These are phyloP conservation scores for Talaromyces trachyspermus DNA, from an alignment of 495 filamentous ascomycete species.

Conservation along the genomic window DNA sequence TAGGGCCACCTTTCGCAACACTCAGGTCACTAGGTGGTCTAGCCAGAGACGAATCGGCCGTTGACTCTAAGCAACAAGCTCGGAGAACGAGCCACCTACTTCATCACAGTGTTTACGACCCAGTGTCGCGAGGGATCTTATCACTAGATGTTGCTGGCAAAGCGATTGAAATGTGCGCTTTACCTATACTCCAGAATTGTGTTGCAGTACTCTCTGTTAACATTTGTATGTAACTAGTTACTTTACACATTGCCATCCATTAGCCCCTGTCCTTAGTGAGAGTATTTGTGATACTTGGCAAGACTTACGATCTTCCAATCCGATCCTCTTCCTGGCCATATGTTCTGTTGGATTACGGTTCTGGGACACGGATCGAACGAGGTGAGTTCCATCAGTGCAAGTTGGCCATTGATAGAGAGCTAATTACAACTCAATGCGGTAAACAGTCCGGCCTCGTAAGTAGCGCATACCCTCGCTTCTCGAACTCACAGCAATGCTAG, in stretches of 20 bases:
- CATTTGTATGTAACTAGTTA: conserved; percentile 6
- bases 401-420: not conserved
- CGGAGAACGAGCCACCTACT: not conserved
- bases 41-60: conserved; percentile 2
- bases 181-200: not conserved
- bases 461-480: conserved; percentile 12
- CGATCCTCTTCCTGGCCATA: conserved; percentile 13
- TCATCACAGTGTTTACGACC: conserved; percentile 6
- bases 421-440: not conserved
- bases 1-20: conserved; percentile 15
- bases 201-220: not conserved
- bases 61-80: not conserved
- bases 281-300: conserved; percentile 11
- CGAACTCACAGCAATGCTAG: conserved; percentile 13
- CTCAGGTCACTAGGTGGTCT: conserved; percentile 12
- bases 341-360: conserved; percentile 14
- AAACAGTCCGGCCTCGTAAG: conserved; percentile 6
- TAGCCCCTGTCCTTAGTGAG: conserved; percentile 12
- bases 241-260: conserved; percentile 14
- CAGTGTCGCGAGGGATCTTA: conserved; percentile 5
- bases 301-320: not conserved
- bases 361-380: conserved; percentile 5
- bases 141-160: conserved; percentile 6
- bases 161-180: conserved; percentile 11
- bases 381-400: conserved; percentile 2